Evolutionary conservation across 1,284 basidiomycete species (phyloP).

Genomic region (Ceratobasidium sp.): DNA sequence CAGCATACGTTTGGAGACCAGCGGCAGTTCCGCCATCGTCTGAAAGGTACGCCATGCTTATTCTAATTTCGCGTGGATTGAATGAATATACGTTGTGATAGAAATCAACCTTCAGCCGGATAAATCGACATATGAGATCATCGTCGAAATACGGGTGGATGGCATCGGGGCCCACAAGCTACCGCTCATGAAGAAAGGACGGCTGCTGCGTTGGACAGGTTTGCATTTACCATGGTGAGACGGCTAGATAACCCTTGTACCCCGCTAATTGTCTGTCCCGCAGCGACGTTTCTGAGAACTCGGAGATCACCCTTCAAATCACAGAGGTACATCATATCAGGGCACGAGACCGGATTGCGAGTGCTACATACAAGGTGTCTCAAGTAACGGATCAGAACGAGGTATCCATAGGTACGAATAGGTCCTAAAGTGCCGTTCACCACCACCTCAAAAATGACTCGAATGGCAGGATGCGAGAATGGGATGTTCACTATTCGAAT

Average conservation of each 20-base stretch:
- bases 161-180: not conserved
- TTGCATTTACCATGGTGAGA: not conserved
- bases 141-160: conserved; percentile 6
- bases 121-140: not conserved
- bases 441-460: no score
- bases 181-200: not conserved
- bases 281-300: not conserved
- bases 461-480: not conserved
- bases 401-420: not conserved
- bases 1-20: not conserved
- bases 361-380: not conserved
- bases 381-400: not conserved
- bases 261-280: not conserved
- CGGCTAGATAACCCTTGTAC: no score
- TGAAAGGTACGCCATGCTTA: not conserved
- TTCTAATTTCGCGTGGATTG: not conserved
- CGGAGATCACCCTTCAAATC: not conserved
- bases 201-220: not conserved
- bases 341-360: not conserved
- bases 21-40: not conserved
- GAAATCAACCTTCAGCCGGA: not conserved
- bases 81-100: not conserved
- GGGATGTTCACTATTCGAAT: not conserved
- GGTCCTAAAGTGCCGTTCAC: not conserved
- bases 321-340: not conserved